Conservation (phyloP, 208 protist genomes). For the Trypanosoma boissoni region DNA sequence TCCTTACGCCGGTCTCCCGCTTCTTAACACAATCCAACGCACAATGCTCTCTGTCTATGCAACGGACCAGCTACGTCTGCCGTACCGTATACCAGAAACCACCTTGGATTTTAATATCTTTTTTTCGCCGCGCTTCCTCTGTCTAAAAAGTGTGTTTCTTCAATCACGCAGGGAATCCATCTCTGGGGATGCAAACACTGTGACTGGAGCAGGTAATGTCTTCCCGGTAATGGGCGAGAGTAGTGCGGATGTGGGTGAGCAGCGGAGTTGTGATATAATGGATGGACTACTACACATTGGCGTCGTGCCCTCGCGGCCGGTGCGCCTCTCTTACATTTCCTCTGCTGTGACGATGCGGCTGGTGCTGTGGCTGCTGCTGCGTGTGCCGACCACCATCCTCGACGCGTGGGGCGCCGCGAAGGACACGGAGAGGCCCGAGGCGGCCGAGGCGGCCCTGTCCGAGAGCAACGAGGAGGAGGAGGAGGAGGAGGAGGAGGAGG, state of each 20-base stretch:
- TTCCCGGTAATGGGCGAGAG: neutral
- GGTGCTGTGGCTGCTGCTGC: slow-evolving; percentile 59
- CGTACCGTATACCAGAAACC: slow-evolving; percentile 39
- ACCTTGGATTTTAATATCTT: slow-evolving; percentile 74
- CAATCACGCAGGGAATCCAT: neutral
- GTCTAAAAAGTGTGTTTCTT: neutral
- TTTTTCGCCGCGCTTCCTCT: slow-evolving; percentile 31
- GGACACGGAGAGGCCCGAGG: slow-evolving; percentile 16
- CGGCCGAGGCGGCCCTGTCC: slow-evolving; percentile 16
- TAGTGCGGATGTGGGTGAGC: slow-evolving; percentile 11
- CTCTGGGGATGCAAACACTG: too few species aligned
- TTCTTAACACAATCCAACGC: slow-evolving; percentile 58
- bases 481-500: slow-evolving; percentile 20
- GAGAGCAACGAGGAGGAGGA: slow-evolving; percentile 24
- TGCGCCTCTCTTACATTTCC: slow-evolving; percentile 26
- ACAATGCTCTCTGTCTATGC: slow-evolving; percentile 39
- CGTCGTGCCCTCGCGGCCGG: slow-evolving; percentile 40
- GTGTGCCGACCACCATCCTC: slow-evolving; percentile 38
- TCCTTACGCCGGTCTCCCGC: slow-evolving; percentile 38
- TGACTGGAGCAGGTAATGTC: too few species aligned
- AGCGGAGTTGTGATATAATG: slow-evolving; percentile 26
- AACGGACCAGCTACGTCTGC: slow-evolving; percentile 41
- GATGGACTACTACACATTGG: slow-evolving; percentile 47
- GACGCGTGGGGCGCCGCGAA: too few species aligned
- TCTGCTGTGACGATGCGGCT: slow-evolving; percentile 46